Conservation (phyloP, 116 monocot genomes). For the Trichopus zeylanicus region DNA sequence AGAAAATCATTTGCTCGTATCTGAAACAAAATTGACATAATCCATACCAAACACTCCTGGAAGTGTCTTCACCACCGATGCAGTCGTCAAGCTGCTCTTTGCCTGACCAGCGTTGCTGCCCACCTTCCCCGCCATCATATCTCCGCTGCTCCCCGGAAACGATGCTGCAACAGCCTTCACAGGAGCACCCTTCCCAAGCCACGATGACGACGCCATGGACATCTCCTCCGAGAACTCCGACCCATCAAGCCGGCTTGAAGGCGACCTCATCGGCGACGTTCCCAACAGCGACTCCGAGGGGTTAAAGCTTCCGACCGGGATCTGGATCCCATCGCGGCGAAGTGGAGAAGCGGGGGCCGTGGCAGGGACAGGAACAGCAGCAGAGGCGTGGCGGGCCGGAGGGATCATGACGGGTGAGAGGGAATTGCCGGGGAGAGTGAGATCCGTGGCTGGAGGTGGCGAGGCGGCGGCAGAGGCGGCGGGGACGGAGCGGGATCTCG, state of each 20-base stretch:
- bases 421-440: constrained; percentile 23
- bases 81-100: constrained; percentile 42
- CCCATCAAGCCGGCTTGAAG: constrained; percentile 33
- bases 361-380: constrained; percentile 8
- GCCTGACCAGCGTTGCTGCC: constrained; percentile 4
- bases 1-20: not conserved
- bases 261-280: constrained; percentile 32
- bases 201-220: constrained; percentile 6
- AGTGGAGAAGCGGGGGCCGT: constrained; percentile 11
- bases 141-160: constrained; percentile 31
- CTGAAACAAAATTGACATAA: not conserved
- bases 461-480: constrained; percentile 8
- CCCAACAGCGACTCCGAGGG: constrained; percentile 33
- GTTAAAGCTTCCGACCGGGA: constrained; percentile 41
- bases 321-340: constrained; percentile 2
- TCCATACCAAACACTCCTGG: constrained; percentile 38
- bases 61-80: constrained; percentile 38
- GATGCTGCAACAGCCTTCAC: constrained; percentile 21
- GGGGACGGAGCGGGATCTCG: constrained; percentile 15
- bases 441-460: constrained; percentile 16
- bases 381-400: constrained; percentile 48
- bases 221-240: constrained; percentile 45
- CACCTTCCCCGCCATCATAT: constrained; percentile 28
- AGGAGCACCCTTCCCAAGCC: constrained; percentile 8
- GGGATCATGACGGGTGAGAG: constrained; percentile 91